These are phyloP conservation scores for Beauveria scarabaeidicola DNA, from an alignment of 2,329 filamentous ascomycete genomes.

Conservation along the genomic window DNA sequence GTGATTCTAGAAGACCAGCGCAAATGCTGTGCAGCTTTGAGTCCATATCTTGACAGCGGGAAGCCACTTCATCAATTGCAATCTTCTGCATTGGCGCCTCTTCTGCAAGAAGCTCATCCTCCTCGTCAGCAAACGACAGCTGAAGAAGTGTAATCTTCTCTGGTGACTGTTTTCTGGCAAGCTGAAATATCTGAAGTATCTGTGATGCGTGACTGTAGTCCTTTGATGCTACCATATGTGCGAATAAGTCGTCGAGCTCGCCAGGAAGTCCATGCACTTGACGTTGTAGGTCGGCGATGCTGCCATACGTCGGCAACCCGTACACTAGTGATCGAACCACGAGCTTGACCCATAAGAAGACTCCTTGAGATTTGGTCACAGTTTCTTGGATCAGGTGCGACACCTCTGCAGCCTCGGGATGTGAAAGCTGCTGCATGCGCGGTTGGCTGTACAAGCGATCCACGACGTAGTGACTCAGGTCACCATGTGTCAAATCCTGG, in stretches of 20 bases:
- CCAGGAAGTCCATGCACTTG: slow-evolving; percentile 1
- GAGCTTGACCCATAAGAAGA: slow-evolving; percentile 18
- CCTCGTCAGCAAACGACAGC: not conserved
- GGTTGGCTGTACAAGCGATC: not conserved
- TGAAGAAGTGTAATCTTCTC: not conserved
- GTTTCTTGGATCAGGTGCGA: not conserved
- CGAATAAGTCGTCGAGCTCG: slow-evolving; percentile 10
- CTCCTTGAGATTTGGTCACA: slow-evolving; percentile 12
- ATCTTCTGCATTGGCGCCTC: not conserved
- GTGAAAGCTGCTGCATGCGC: not conserved
- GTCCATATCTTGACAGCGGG: not conserved
- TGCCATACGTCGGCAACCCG: not conserved
- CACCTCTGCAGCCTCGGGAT: not conserved
- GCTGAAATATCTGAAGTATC: not conserved
- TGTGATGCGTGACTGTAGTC: not conserved
- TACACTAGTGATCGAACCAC: slow-evolving; percentile 14
- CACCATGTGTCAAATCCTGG: not conserved
- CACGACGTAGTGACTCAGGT: not conserved
- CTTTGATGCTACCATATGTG: slow-evolving; percentile 1
- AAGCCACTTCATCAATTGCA: not conserved
- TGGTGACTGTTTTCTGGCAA: not conserved
- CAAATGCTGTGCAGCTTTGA: not conserved
- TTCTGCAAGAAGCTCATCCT: not conserved
- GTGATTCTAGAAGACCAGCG: not conserved
- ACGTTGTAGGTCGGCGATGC: not conserved